Conservation (phyloP, 1,139 yeast species). For the Candida sp. region DNA sequence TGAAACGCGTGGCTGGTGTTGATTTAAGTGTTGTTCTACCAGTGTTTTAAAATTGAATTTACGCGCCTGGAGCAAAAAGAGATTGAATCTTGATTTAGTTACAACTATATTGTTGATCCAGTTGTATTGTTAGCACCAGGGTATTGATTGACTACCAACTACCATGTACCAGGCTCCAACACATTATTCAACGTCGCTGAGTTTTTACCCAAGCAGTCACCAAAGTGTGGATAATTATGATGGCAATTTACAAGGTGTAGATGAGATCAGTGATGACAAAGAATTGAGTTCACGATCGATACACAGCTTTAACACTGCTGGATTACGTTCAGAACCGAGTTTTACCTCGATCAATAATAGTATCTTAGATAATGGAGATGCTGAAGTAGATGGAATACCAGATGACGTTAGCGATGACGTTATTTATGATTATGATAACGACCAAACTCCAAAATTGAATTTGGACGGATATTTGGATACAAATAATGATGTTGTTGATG, state of each 20-base stretch:
- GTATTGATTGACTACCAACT: neutral
- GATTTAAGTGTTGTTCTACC: neutral
- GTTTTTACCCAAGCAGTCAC: neutral
- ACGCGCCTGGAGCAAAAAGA: neutral
- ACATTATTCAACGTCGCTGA: slow-evolving; percentile 2
- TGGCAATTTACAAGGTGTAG: neutral
- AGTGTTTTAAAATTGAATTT: neutral
- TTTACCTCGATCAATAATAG: slow-evolving; percentile 34
- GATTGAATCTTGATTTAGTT: neutral
- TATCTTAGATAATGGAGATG: slow-evolving; percentile 18
- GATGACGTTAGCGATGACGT: slow-evolving; percentile 5
- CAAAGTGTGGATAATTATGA: neutral
- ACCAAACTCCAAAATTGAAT: slow-evolving; percentile 27
- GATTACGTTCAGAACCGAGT: slow-evolving; percentile 15
- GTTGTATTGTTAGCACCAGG: neutral
- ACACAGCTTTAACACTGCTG: neutral
- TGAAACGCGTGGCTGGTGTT: neutral
- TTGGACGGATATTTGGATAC: slow-evolving; percentile 14
- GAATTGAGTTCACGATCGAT: neutral
- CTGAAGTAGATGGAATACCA: slow-evolving; percentile 6
- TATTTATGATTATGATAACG: slow-evolving; percentile 17
- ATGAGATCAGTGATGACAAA: neutral
- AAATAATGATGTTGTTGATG: slow-evolving; percentile 10
- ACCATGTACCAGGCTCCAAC: slow-evolving; percentile 3
- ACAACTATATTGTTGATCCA: neutral